Conservation (phyloP, 345 rosid species). For the Eucalyptus cloeziana region DNA sequence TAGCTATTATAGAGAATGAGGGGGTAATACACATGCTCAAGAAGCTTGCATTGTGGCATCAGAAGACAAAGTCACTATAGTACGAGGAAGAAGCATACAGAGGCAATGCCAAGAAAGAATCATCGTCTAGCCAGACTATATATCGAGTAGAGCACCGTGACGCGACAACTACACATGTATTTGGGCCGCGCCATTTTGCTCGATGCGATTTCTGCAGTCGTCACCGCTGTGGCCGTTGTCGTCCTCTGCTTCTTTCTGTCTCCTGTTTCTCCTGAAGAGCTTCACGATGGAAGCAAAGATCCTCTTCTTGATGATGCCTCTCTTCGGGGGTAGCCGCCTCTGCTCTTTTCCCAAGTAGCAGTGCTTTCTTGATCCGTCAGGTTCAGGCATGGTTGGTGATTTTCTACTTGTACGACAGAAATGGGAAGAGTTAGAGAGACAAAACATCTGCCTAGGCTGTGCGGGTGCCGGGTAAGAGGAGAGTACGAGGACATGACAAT, state of each 20-base stretch:
- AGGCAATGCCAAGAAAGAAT: not conserved
- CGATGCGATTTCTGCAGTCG: not conserved
- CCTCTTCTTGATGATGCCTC: not conserved
- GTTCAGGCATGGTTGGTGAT: not conserved
- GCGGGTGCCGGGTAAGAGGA: not conserved
- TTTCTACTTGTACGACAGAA: not conserved
- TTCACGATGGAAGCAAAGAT: not conserved
- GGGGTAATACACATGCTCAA: not conserved
- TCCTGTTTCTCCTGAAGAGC: not conserved
- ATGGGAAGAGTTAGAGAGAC: not conserved
- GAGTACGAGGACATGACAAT: not conserved
- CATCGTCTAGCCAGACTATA: not conserved
- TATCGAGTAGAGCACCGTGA: not conserved
- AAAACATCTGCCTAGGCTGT: not conserved
- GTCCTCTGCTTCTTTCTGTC: not conserved
- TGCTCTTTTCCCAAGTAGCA: not conserved
- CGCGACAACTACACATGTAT: not conserved
- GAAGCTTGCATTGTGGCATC: not conserved
- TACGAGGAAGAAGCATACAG: not conserved
- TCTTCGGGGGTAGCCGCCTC: not conserved
- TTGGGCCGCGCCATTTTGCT: not conserved
- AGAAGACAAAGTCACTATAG: not conserved
- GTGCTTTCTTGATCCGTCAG: not conserved
- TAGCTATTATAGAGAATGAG: not conserved
- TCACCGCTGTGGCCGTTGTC: not conserved